Base-by-base conservation (phyloP, 768 basidiomycete species). In the Naganishia onofrii region DNA sequence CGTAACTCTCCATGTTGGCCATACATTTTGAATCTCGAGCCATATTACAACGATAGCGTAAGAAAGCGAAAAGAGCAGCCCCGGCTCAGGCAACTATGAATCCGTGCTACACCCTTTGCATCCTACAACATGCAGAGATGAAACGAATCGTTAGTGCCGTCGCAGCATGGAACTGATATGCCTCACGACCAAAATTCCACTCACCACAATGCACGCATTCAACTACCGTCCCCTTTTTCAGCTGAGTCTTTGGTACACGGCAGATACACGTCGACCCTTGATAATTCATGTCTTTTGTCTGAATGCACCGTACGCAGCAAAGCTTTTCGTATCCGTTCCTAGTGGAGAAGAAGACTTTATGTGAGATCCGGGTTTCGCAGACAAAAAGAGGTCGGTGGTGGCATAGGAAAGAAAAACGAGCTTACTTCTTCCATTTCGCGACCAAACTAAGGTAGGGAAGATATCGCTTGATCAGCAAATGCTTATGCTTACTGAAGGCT, bases 241-340 rank as follows among this genome's bases (percentile, higher is more conserved):
- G 86, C 77, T 93, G 90, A 5, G 91, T 89, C 80, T 97, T 99
- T 4, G 96, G 96, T 60, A 98, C 94, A 72, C 96, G 86, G 81
- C 96, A 99, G 56, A 99, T 90, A 81, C 96, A 99, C 36, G 96
- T 96, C 26, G 93, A 95, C 13, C 95, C 96, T 84, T 93, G 90
- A 78, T 97, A 97, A 83, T 97, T 98, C 95, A 97, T 97, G 81
- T 97, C 96, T 83, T 87, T 87, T 3, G 93, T 94, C 82, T 97
- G 95, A 68, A 99, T 97, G 81, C 96, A 99, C 54, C 96, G 85
- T 64, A 98, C 82, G 78, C 96, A 99, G 80, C 96, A 99, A 8
- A 99, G 84, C 80, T 98, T 99, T 82, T 98, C 96, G 80, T 98
- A 99, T 6, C 96, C 96, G 66, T 79, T 72, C 72, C 78, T 79